Evolutionary conservation across 306 rosid genomes (phyloP).

Genomic region (Comarum palustre): DNA sequence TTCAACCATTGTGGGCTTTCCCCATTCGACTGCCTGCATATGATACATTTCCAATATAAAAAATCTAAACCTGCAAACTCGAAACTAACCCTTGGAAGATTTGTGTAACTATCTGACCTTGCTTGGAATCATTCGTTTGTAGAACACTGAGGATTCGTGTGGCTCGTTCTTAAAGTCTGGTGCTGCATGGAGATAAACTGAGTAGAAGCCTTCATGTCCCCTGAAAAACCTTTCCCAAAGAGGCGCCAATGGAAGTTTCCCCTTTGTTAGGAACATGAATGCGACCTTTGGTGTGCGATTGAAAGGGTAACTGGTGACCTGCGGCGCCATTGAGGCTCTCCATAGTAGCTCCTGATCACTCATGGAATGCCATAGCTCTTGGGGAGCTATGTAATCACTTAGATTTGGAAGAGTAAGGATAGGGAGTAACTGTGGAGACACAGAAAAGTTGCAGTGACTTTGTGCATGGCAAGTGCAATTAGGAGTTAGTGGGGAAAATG

Average conservation of each 20-base stretch:
- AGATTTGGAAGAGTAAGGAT: background rate
- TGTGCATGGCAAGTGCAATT: background rate
- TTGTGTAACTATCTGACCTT: slow-evolving; percentile 21
- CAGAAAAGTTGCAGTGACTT: slow-evolving; percentile 3
- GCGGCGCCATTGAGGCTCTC: slow-evolving; percentile 35
- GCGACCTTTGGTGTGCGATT: slow-evolving; percentile 34
- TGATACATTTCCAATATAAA: background rate
- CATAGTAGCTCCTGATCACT: slow-evolving; percentile 37
- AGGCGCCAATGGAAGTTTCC: slow-evolving; percentile 34
- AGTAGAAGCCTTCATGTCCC: slow-evolving; percentile 33
- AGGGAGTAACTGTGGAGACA: background rate
- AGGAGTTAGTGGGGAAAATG: background rate
- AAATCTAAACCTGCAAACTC: background rate
- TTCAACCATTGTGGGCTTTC: slow-evolving; percentile 31
- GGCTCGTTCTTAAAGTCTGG: slow-evolving; percentile 20
- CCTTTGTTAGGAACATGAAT: slow-evolving; percentile 38
- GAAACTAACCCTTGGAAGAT: background rate
- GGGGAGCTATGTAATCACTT: slow-evolving; percentile 21
- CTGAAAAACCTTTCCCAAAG: slow-evolving; percentile 46
- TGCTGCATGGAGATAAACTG: slow-evolving; percentile 37
- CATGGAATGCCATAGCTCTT: slow-evolving; percentile 33
- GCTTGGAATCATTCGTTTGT: slow-evolving; percentile 39
- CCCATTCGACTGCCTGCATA: slow-evolving; percentile 42
- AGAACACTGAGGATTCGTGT: slow-evolving; percentile 31
- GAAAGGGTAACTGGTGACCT: background rate